Evolutionary conservation across 129 eudicot species (phyloP).

Genomic region (Arctium lappa): DNA sequence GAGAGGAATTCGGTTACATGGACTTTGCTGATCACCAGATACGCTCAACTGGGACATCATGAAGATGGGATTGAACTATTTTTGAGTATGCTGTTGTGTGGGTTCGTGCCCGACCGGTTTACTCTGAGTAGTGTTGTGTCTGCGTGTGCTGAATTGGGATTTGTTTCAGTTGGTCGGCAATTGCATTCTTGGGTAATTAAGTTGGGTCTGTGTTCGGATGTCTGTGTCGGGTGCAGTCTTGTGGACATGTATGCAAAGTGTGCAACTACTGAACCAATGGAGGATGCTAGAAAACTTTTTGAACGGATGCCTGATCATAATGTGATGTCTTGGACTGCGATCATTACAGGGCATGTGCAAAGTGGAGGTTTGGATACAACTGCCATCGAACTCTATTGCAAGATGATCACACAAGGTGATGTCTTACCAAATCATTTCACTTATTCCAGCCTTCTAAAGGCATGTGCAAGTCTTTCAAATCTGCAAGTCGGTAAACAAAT

Average conservation of each 20-base stretch:
- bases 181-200: slow-evolving; percentile 59
- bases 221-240: slow-evolving; percentile 69
- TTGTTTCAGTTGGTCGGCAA: slow-evolving; percentile 46
- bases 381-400: slow-evolving; percentile 57
- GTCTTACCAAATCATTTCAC: slow-evolving; percentile 65
- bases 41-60: slow-evolving; percentile 47
- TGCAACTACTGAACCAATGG: slow-evolving; percentile 36
- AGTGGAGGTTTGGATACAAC: slow-evolving; percentile 46
- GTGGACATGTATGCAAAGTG: slow-evolving; percentile 86
- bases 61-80: slow-evolving; percentile 44
- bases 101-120: slow-evolving; percentile 56
- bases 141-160: slow-evolving; percentile 59
- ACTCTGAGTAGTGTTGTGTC: slow-evolving; percentile 54
- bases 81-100: slow-evolving; percentile 40
- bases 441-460: slow-evolving; percentile 56
- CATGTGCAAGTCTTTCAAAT: slow-evolving; percentile 49
- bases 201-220: slow-evolving; percentile 48
- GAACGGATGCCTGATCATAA: slow-evolving; percentile 49
- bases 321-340: slow-evolving; percentile 76
- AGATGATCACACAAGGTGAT: slow-evolving; percentile 49
- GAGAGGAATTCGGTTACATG: slow-evolving; percentile 54
- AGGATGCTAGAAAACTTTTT: slow-evolving; percentile 56
- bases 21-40: slow-evolving; percentile 73
- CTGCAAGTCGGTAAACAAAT: slow-evolving; percentile 52
- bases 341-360: slow-evolving; percentile 61